Conservation (phyloP, 345 rosid genomes). For the Angophora floribunda region DNA sequence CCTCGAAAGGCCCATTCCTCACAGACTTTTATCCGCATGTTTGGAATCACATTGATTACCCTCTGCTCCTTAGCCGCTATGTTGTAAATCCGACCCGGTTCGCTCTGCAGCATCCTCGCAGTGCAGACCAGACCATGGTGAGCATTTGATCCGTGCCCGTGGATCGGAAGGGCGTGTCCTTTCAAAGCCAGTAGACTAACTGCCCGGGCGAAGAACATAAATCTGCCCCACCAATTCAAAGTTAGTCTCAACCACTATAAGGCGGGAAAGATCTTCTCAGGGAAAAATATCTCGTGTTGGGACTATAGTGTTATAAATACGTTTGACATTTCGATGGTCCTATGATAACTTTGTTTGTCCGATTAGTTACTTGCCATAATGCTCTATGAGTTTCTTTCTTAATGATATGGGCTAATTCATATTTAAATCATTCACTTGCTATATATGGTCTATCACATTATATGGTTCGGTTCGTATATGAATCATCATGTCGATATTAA, state of each 20-base stretch:
- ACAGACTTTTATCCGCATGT: slow-evolving; percentile 16
- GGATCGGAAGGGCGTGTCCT: slow-evolving; percentile 26
- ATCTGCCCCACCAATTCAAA: neutral
- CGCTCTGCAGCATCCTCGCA: slow-evolving; percentile 35
- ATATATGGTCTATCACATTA: neutral
- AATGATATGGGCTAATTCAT: neutral
- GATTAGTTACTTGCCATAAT: neutral
- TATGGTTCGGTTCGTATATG: neutral
- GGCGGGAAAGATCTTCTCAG: neutral
- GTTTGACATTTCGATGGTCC: neutral
- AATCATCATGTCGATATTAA: neutral
- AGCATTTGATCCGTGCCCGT: slow-evolving; percentile 28
- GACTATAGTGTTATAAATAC: neutral
- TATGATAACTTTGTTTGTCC: neutral
- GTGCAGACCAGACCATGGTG: slow-evolving; percentile 21
- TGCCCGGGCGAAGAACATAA: too few species aligned
- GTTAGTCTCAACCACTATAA: neutral
- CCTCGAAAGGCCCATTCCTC: slow-evolving; percentile 18
- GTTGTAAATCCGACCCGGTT: slow-evolving; percentile 20
- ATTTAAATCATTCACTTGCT: neutral
- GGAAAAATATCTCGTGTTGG: neutral
- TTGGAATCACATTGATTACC: slow-evolving; percentile 25
- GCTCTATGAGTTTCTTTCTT: neutral
- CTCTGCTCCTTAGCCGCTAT: slow-evolving; percentile 33
- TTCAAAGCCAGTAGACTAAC: slow-evolving; percentile 7